Evolutionary conservation across 441 rosid genomes (phyloP).

Genomic region (Lepidium campestre): DNA sequence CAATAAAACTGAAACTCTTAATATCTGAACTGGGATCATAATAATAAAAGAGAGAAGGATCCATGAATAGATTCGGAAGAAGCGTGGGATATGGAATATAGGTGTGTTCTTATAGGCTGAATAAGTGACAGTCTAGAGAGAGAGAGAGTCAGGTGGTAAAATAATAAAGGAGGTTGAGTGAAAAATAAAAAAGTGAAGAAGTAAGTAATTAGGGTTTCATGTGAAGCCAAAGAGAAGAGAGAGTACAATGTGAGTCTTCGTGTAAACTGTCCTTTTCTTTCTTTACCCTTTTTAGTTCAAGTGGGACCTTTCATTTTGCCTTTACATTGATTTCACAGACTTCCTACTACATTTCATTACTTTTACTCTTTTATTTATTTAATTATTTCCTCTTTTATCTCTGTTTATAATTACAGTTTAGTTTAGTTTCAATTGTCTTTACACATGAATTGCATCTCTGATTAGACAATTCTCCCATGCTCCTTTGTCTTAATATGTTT

Average conservation of each 20-base stretch:
- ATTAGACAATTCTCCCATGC: constrained; percentile 21
- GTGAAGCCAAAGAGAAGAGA: constrained; percentile 2
- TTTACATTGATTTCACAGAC: constrained; percentile 13
- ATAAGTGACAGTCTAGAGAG: constrained; percentile 11
- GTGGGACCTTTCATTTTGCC: constrained; percentile 21
- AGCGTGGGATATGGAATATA: constrained; percentile 25
- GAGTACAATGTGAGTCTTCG: constrained; percentile 27
- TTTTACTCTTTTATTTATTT: not conserved
- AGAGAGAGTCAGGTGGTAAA: constrained; percentile 22
- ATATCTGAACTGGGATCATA: constrained; percentile 11
- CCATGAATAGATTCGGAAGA: constrained; percentile 23
- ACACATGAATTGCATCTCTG: constrained; percentile 7
- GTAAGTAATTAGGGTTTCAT: constrained; percentile 25
- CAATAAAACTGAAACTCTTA: too few relatives aligned
- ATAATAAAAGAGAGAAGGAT: constrained; percentile 21
- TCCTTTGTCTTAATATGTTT: not conserved
- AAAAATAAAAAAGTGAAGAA: constrained; percentile 21
- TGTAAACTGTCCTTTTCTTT: constrained; percentile 31
- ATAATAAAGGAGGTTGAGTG: constrained; percentile 19
- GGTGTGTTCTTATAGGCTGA: not conserved
- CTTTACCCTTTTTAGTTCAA: not conserved
- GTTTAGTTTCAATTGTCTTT: constrained; percentile 19
- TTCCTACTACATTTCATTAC: constrained; percentile 7
- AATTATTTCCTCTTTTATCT: constrained; percentile 19
- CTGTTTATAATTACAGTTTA: constrained; percentile 9